Evolutionary conservation across 2,329 filamentous ascomycete species (phyloP).

Genomic region (Daldinia sp.): DNA sequence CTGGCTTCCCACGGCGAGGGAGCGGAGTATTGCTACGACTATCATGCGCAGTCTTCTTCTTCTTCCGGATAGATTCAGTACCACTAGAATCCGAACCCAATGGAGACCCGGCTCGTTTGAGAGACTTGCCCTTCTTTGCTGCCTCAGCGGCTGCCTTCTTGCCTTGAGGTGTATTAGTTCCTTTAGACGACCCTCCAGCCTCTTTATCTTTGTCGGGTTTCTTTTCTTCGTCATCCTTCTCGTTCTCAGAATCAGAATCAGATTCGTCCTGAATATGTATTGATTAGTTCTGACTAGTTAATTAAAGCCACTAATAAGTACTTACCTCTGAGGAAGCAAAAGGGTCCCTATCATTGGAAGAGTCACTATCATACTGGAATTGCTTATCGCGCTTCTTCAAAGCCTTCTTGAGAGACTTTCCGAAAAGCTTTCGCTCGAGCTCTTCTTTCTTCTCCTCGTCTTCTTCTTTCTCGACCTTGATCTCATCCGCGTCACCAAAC

Average conservation of each 20-base stretch:
- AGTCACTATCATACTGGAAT: conserved; percentile 83
- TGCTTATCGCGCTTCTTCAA: conserved; percentile 88
- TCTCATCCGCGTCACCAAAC: conserved; percentile 77
- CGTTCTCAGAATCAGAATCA: conserved; percentile 59
- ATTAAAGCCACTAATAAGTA: conserved; percentile 43
- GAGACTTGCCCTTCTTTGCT: conserved; percentile 68
- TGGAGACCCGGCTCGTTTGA: conserved; percentile 89
- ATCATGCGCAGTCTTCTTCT: conserved; percentile 70
- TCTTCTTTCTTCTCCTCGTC: conserved; percentile 77
- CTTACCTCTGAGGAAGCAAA: conserved; percentile 63
- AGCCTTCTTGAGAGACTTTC: conserved; percentile 83
- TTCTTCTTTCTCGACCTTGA: conserved; percentile 79
- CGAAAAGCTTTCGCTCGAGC: conserved; percentile 75
- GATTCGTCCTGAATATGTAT: conserved; percentile 47
- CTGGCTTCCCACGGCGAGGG: conserved; percentile 59
- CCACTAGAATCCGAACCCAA: conserved; percentile 91
- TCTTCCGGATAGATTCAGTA: conserved; percentile 86
- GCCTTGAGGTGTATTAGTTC: conserved; percentile 68
- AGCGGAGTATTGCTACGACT: conserved; percentile 70
- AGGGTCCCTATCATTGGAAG: conserved; percentile 62
- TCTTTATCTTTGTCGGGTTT: conserved; percentile 70
- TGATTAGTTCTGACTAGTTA: conserved; percentile 41
- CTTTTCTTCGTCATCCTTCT: conserved; percentile 71
- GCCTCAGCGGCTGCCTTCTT: conserved; percentile 62
- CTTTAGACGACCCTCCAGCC: conserved; percentile 74